Evolutionary conservation across 768 basidiomycete genomes (phyloP).

Genomic region (Pisolithus microcarpus): DNA sequence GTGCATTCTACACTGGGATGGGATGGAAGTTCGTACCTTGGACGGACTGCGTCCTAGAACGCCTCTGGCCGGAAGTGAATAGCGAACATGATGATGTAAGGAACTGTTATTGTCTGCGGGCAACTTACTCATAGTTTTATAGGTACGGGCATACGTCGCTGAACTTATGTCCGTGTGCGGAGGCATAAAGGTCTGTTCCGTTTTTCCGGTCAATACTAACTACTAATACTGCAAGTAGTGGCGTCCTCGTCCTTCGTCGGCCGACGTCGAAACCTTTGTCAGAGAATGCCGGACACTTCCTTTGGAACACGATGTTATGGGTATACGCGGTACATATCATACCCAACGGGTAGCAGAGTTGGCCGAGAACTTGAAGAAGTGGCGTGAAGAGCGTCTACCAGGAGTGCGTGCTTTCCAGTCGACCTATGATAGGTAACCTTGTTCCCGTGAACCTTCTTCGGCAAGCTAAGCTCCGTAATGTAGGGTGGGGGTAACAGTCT

Average conservation of each 20-base stretch:
- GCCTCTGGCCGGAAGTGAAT: conserved; percentile 63
- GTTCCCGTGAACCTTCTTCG: background rate
- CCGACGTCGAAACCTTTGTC: conserved; percentile 55
- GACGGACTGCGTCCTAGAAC: conserved; percentile 58
- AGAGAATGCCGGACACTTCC: conserved; percentile 55
- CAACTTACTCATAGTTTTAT: conserved; percentile 2
- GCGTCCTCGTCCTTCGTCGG: conserved; percentile 55
- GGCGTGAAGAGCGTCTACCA: conserved; percentile 64
- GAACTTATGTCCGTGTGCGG: conserved; percentile 66
- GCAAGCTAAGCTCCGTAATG: background rate
- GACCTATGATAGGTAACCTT: conserved; percentile 63
- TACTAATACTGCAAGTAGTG: conserved; percentile 34
- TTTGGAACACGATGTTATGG: conserved; percentile 66
- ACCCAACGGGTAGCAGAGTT: conserved; percentile 51
- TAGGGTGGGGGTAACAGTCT: conserved; percentile 59
- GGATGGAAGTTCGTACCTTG: conserved; percentile 79
- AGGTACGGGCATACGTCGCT: conserved; percentile 73
- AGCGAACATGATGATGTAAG: conserved; percentile 74
- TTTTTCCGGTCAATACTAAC: background rate
- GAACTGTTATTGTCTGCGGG: background rate
- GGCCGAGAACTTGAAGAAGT: conserved; percentile 54
- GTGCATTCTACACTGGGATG: conserved; percentile 65
- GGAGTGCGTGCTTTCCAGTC: conserved; percentile 79
- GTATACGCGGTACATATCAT: conserved; percentile 59
- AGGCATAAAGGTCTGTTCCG: conserved; percentile 54